phyloP scores from a whole-genome alignment of 2,329 filamentous ascomycete species.

The Helotiales sp. region DNA sequence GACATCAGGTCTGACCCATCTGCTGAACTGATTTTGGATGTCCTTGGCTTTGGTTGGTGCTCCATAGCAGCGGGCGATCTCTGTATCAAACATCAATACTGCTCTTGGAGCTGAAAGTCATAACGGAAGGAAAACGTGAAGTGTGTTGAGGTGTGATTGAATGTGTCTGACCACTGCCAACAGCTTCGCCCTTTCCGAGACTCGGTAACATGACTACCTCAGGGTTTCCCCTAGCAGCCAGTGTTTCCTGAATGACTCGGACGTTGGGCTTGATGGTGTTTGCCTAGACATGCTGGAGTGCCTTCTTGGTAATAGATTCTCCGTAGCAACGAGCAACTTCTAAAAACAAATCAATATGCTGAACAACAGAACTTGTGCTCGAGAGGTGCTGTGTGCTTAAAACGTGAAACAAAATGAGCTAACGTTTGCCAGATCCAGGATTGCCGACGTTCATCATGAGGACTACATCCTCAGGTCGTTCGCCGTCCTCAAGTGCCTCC shows the following conservation, averaged over 20 bases:
- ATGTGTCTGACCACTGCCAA: conserved; percentile 9
- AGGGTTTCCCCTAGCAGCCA: conserved; percentile 13
- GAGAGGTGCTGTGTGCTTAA: no score
- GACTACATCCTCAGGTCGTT: conserved; percentile 7
- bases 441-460: conserved; percentile 3
- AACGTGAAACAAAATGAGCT: no score
- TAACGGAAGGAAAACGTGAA: not conserved
- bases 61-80: conserved; percentile 20
- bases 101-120: not conserved
- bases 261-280: conserved; percentile 13
- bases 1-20: conserved; percentile 13
- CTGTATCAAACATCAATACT: conserved; percentile 16
- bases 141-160: not conserved
- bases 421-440: not conserved
- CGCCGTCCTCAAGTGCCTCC: not conserved
- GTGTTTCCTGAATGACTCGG: conserved; percentile 8
- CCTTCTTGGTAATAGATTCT: conserved; percentile 7
- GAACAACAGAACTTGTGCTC: no score
- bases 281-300: conserved; percentile 10
- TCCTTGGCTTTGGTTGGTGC: conserved; percentile 12
- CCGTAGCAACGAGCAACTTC: conserved; percentile 20
- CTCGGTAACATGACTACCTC: conserved; percentile 8
- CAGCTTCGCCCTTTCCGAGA: conserved; percentile 9
- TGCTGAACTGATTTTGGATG: conserved; percentile 10
- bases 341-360: conserved; percentile 14